Base-by-base conservation (phyloP, 805 yeast species). In the Ogataea methanolica region DNA sequence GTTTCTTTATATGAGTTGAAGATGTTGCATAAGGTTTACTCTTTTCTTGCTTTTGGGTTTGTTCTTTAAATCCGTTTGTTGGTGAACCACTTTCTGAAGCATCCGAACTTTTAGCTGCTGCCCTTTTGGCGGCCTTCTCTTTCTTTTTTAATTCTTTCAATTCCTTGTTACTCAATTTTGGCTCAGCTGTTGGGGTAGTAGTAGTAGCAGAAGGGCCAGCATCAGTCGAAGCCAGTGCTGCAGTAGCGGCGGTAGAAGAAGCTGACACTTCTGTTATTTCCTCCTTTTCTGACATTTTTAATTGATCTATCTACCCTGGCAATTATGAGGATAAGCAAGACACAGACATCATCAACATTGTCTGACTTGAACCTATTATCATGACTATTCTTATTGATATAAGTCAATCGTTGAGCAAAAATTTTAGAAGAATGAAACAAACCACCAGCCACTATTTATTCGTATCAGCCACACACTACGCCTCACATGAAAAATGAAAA, bases 111-210 rank as follows among this genome's bases (percentile, higher is more conserved):
- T 88, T 90, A 53, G 83, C 80, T 2, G 96, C 96, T 2, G 96
- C 94, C 63, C 98, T 76, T 64, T 88, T 88, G 36, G 94, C 96
- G 14, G 94, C 94, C 69, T 92, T 91, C 60, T 90, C 96, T 58
- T 80, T 80, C 72, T 90, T 91, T 64, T 89, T 88, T 64, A 83
- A 71, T 58, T 88, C 97, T 65, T 91, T 91, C 52, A 88, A 73
- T 65, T 91, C 96, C 58, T 89, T 90, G 55, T 88, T 88, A 9
- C 87, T 68, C 39, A 84, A 64, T 22, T 46, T 43, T 6, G 47
- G 48, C 22, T 11, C 52, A 5, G 39, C 29, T 15, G 49, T 33
- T 11, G 43, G 42, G 6, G 48, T 26, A 9, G 49, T 33, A n/a
- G 44, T 14, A 36, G 35, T 3, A 19, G 21, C 21, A 19, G 21